Evolutionary conservation across 2,329 filamentous ascomycete species (phyloP).

Genomic region (Colletotrichum australisinense): DNA sequence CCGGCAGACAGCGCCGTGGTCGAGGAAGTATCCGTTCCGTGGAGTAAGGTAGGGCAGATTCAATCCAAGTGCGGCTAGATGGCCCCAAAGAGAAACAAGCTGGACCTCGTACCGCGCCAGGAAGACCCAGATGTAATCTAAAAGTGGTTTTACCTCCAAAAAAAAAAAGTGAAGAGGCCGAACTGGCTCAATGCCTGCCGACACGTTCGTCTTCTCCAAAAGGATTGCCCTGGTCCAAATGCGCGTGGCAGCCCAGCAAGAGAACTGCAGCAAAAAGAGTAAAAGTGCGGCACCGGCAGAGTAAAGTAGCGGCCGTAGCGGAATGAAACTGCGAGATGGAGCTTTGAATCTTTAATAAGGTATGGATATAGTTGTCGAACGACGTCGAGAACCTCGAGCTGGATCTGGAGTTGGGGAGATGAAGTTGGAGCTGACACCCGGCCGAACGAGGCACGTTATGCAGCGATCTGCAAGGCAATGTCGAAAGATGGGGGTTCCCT

Average conservation of each 20-base stretch:
- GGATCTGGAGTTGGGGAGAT: slow-evolving; percentile 13
- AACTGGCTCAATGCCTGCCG: slow-evolving; percentile 17
- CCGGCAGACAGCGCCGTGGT: slow-evolving; percentile 21
- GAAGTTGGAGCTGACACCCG: slow-evolving; percentile 16
- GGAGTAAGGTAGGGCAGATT: slow-evolving; percentile 35
- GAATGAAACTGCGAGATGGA: slow-evolving; percentile 8
- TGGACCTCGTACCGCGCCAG: slow-evolving; percentile 30
- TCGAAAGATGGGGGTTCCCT: slow-evolving; percentile 29
- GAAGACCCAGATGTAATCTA: slow-evolving; percentile 35
- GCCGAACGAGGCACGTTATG: slow-evolving; percentile 33
- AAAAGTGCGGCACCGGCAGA: slow-evolving; percentile 2
- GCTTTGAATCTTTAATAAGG: neutral
- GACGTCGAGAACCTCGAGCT: neutral
- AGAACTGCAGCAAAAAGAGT: slow-evolving; percentile 6
- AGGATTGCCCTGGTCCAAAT: slow-evolving; percentile 11
- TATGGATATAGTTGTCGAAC: neutral
- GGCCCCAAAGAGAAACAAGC: slow-evolving; percentile 29
- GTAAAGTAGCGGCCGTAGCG: slow-evolving; percentile 1
- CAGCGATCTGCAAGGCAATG: slow-evolving; percentile 31
- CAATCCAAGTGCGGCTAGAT: slow-evolving; percentile 31
- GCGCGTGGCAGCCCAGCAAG: slow-evolving; percentile 25
- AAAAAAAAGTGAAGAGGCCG: neutral
- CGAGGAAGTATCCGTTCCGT: slow-evolving; percentile 32
- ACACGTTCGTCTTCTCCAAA: slow-evolving; percentile 16
- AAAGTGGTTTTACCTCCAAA: slow-evolving; percentile 25